Base-by-base conservation (phyloP, 2,329 filamentous ascomycete genomes). In the Akanthomyces lecanii region DNA sequence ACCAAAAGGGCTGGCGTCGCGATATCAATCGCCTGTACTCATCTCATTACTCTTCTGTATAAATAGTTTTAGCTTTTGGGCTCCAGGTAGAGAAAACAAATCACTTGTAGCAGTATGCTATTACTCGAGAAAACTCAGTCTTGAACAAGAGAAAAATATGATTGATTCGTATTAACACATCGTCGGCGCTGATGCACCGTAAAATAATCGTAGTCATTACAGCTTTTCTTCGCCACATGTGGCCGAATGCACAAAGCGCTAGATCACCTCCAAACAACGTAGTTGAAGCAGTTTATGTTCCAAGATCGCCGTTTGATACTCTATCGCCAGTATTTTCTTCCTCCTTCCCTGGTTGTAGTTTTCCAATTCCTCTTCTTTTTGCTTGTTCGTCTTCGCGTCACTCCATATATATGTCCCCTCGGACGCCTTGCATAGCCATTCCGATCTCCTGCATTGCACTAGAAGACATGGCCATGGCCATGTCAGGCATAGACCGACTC, bases 341-440 rank as follows among this genome's bases (percentile, higher is more conserved):
- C 38, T 33, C 44, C 12, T 42, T 16, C 48, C 36, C 21, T 21
- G 30, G 11, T 52, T 50, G 47, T 30, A 58, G 63, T 53, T 53
- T 63, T 30, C 42, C 42, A 30, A 5, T 61, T 62, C 12, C 45
- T 25, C 58, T 33, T 52, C 33, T 50, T 18, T 38, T 36, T 18
- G 14, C 33, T 18, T 38, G 11, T n/a, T 45, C 10, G 23, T 10
- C 18, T 12, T 30, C 36, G 1, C 65, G 57, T 71, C 72, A 82
- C 66, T 82, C 80, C 77, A 83, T 79, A 68, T 81, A 84, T 79
- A 85, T 82, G 62, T 83, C 81, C 47, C 75, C 74, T 53, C 77
- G 75, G 42, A 81, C 75, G 38, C 77, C 76, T 63, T 79, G 77
- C 71, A 82, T 80, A 12, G 75, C 73, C 69, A 81, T 74, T 64